A percentile compares a stretch with the other conserved stretches of the same genome.
Evolutionary conservation across 306 rosid genomes (phyloP).

Genomic region (Carpinus fangiana): DNA sequence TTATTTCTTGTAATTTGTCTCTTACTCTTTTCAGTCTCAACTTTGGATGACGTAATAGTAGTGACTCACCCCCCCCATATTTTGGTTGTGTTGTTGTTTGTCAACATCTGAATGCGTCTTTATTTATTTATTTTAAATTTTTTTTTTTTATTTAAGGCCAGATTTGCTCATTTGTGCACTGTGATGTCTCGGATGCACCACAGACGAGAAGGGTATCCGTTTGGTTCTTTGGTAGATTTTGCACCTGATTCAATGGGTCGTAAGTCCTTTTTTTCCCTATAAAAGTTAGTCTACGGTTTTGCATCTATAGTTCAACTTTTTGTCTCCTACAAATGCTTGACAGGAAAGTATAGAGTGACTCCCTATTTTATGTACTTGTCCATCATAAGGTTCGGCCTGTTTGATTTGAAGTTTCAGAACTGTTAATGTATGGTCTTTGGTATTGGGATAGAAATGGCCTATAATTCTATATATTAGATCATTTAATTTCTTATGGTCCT

Average conservation of each 20-base stretch:
- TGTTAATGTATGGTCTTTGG: constrained; percentile 16
- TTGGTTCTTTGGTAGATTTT: constrained; percentile 98
- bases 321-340: neutral
- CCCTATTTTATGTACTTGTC: neutral
- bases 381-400: neutral
- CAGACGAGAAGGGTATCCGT: constrained; percentile 95
- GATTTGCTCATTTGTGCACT: constrained; percentile 99
- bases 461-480: neutral
- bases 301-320: neutral
- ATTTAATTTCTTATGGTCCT: neutral
- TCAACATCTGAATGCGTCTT: constrained; percentile 24
- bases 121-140: constrained; percentile 4
- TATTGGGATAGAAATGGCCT: neutral
- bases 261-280: constrained; percentile 49
- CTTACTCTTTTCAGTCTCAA: constrained; percentile 11
- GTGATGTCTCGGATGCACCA: constrained; percentile 99
- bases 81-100: neutral
- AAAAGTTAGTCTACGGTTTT: constrained; percentile 5
- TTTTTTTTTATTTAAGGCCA: constrained; percentile 63
- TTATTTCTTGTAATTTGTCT: neutral
- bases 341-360: neutral
- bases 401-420: neutral
- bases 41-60: neutral
- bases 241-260: constrained; percentile 94
- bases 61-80: neutral